Conservation (phyloP, 2,329 filamentous ascomycete genomes). For the Zelopaecilomyces penicillatus region DNA sequence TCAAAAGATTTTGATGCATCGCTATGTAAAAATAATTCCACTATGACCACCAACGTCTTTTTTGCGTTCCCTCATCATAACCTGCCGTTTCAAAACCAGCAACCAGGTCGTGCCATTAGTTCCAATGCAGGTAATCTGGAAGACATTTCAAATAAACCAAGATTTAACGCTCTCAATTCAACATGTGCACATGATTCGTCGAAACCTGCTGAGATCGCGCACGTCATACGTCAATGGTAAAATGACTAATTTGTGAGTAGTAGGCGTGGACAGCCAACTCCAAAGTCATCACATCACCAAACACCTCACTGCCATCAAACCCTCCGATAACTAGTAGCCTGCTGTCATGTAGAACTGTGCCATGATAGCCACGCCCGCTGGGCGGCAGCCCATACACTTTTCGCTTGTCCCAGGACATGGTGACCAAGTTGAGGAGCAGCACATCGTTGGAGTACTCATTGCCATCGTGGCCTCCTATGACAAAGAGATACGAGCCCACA, state of each 20-base stretch:
- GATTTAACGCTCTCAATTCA: background rate
- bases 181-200: background rate
- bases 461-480: constrained; percentile 62
- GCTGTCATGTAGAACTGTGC: constrained; percentile 57
- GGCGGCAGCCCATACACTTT: constrained; percentile 56
- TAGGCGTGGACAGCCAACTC: constrained; percentile 64
- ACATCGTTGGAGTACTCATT: constrained; percentile 63
- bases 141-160: no score
- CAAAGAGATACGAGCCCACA: constrained; percentile 61
- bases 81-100: no score
- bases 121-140: no score
- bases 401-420: constrained; percentile 65
- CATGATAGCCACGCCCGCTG: constrained; percentile 58
- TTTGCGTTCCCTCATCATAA: no score
- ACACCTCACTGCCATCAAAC: constrained; percentile 60
- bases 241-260: constrained; percentile 66
- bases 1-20: no score
- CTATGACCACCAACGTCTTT: no score
- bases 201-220: no score
- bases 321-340: constrained; percentile 57
- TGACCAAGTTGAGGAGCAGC: constrained; percentile 59
- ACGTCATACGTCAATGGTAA: constrained; percentile 55
- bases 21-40: no score
- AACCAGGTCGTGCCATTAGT: no score
- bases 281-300: constrained; percentile 58